Base-by-base conservation (phyloP, 169 alveolate species). In the Condylostoma magnum region DNA sequence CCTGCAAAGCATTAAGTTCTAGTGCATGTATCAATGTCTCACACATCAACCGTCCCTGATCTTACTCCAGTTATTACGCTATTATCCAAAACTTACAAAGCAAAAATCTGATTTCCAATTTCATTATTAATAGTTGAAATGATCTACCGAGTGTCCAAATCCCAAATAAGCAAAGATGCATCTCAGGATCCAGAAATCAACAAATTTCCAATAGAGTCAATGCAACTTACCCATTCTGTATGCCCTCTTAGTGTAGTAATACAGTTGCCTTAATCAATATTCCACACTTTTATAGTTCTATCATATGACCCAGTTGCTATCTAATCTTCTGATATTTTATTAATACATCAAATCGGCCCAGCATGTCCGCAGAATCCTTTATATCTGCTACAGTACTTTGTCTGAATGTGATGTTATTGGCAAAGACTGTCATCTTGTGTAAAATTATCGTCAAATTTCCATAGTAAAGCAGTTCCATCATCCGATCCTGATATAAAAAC, bases 201-300 rank as follows among this genome's bases (percentile, higher is more conserved):
- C 18, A 31, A 10, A 22, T 25, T 10, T 10, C 31, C 30, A 22
- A 10, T 66, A 15, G 31, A 8, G 44, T 41, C 75, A 8, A 66
- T 10, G 8, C 53, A 66, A 47, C 58, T 66, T 15, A 85, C 81
- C 73, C 85, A 67, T 20, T 47, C 83, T 6, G 46, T 34, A 41
- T 85, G 92, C 6, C 84, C 90, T 51, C 57, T 43, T 3, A 82
- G 27, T 6, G 87, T 85, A 37, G 60, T 57, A 6, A 55, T 36
- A 34, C 89, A 86, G 30, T 55, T 51, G 31, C 84, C 84, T 6
- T 77, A 60, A 37, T 36, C 43, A 2, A 69, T 18, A 54, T 82
- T 82, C 87, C 92, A 85, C 1, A 85, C 57, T 71, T 82, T 85
- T 6, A 85, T 52, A 6, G 89, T 80, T 41, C 69, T 70, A 67